A percentile compares a stretch with the other conserved stretches of the same genome.
Evolutionary conservation across 75 land plant species (phyloP).

Genomic region (Picea sitchensis): DNA sequence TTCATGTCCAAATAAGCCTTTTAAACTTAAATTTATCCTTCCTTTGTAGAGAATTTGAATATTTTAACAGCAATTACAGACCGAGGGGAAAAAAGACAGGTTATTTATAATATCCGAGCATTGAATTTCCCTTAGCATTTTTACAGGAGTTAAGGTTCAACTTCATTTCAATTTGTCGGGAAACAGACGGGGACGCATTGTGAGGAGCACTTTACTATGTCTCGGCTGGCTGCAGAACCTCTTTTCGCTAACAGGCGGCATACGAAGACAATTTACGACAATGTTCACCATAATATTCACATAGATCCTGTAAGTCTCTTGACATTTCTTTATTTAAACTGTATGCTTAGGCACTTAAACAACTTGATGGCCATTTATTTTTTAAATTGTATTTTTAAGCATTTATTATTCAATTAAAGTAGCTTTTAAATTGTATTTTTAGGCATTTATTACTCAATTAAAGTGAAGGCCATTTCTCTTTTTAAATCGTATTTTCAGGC

Average conservation of each 20-base stretch:
- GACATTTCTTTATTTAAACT: neutral
- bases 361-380: neutral
- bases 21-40: too few relatives aligned
- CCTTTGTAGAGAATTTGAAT: too few relatives aligned
- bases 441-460: neutral
- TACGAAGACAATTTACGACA: slow-evolving; percentile 67
- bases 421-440: neutral
- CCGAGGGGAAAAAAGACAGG: too few relatives aligned
- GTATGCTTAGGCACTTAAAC: neutral
- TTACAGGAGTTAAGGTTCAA: too few relatives aligned
- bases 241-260: slow-evolving; percentile 27
- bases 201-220: too few relatives aligned
- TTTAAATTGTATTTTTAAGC: neutral
- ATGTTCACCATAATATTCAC: slow-evolving; percentile 77
- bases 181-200: too few relatives aligned
- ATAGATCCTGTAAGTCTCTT: slow-evolving; percentile 54
- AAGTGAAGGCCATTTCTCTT: neutral
- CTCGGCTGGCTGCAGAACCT: neutral
- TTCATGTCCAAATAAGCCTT: too few relatives aligned
- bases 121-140: too few relatives aligned
- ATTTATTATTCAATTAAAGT: neutral
- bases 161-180: too few relatives aligned
- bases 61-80: too few relatives aligned
- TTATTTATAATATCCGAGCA: too few relatives aligned
- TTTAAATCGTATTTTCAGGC: neutral